A percentile compares a stretch with the other conserved stretches of the same genome.
Conservation (phyloP, 257 asterid species). For the Ophiorrhiza pumila region DNA sequence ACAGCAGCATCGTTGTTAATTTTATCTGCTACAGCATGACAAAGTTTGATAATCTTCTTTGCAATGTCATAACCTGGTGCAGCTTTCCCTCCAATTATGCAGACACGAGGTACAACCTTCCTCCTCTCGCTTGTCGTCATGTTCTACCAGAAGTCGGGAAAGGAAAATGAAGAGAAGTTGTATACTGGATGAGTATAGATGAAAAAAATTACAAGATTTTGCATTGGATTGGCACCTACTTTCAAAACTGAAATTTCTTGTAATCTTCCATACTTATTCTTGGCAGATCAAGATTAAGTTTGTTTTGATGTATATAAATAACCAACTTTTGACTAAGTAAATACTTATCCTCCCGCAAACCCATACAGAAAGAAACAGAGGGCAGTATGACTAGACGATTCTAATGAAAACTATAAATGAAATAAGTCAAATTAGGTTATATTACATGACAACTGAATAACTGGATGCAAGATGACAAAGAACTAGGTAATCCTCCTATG, state of each 20-base stretch:
- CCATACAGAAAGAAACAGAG: background rate
- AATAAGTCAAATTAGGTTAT: background rate
- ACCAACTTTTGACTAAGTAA: background rate
- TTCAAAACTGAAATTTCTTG: background rate
- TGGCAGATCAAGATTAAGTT: background rate
- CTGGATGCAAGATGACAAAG: background rate
- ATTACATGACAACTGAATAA: background rate
- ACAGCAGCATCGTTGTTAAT: conserved; percentile 41
- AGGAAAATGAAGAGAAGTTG: conserved; percentile 4
- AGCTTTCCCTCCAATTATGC: conserved; percentile 56
- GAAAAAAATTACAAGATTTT: background rate
- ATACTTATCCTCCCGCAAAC: background rate
- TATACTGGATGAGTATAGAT: background rate
- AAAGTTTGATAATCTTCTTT: conserved; percentile 52
- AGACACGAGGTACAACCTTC: conserved; percentile 53
- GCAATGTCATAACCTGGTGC: conserved; percentile 57
- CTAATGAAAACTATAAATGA: background rate
- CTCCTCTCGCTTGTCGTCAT: conserved; percentile 36
- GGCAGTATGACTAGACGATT: background rate
- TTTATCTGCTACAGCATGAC: conserved; percentile 52
- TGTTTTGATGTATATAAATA: background rate
- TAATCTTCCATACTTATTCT: background rate
- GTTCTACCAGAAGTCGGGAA: conserved; percentile 27
- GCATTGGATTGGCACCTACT: background rate
- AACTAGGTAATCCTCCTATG: background rate